Base-by-base conservation (phyloP, 2,329 filamentous ascomycete genomes). In the Gremmenia infestans region DNA sequence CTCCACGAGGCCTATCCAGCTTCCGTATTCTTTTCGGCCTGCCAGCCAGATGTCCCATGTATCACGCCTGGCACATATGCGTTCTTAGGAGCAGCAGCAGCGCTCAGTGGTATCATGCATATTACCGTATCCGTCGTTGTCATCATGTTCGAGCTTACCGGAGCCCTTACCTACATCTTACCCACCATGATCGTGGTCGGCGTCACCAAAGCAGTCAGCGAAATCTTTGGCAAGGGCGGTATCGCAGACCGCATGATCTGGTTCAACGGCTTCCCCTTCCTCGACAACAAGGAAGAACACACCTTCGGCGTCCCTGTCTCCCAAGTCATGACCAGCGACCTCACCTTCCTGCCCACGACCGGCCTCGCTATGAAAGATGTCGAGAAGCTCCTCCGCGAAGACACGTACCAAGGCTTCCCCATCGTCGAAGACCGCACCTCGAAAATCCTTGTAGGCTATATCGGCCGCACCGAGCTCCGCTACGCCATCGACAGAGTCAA, bases 121-220 rank as follows among this genome's bases (percentile, higher is more conserved):
- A 89, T 99, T 60, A 97, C 93, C 0, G 86, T 99, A 15, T 95
- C 92, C 0, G 91, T 99, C 9, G 93, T 97, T 2, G 94, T 99
- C 67, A 99, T 99, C 72, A 97, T 99, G 94, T 97, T 97, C 68
- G 94, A 99, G 73, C 81, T 99, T 49, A 99, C 94, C 0, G 94
- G 94, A n/a, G 94, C 94, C 6, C 76, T 97, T 58, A 96, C 92
- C 1, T 99, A 99, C 69, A 97, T 99, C 62, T 76, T 99, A 28
- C 94, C 94, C 0, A 97, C 93, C 14, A 99, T 99, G 94, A 97
- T 99, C 65, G 94, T 97, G 0, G 94, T 97, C 2, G 94, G 94
- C 49, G 88, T 97, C 35, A 97, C 93, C 40, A 99, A 99, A 76
- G 89, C 89, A 14, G 89, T 99, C 48, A 86, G 89, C 59, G 91